Percentiles rank a stretch among this genome's conserved stretches.
Evolutionary conservation across 495 filamentous ascomycete species (phyloP).

Genomic region (Talaromyces adpressus): DNA sequence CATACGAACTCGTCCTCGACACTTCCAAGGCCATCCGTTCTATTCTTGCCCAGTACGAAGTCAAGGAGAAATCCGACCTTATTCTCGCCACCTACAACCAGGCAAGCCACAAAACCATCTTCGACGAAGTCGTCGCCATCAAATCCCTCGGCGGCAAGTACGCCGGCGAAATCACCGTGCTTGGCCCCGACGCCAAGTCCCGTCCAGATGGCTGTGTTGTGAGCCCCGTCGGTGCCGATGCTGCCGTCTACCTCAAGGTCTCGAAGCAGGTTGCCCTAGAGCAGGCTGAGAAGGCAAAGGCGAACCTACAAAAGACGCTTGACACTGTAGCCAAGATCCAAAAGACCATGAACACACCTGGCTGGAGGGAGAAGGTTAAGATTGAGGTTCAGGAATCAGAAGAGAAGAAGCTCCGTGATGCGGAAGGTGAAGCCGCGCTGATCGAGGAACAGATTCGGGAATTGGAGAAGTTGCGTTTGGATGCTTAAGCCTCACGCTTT

Average conservation of each 20-base stretch:
- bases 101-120: conserved; percentile 47
- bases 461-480: conserved; percentile 41
- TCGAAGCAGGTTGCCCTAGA: conserved; percentile 61
- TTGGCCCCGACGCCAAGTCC: conserved; percentile 39
- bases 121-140: conserved; percentile 51
- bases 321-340: conserved; percentile 29
- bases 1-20: conserved; percentile 60
- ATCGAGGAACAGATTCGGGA: conserved; percentile 48
- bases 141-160: conserved; percentile 59
- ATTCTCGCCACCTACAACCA: conserved; percentile 55
- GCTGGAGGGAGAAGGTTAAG: conserved; percentile 42
- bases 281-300: conserved; percentile 55
- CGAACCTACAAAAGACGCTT: conserved; percentile 35
- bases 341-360: conserved; percentile 25
- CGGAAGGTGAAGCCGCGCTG: conserved; percentile 46
- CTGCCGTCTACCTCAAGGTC: conserved; percentile 65
- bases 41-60: conserved; percentile 48
- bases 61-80: conserved; percentile 50
- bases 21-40: conserved; percentile 51
- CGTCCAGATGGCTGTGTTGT: conserved; percentile 65
- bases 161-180: conserved; percentile 43
- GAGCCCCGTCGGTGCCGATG: conserved; percentile 56
- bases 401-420: conserved; percentile 50
- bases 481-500: conserved; percentile 9
- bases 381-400: conserved; percentile 51